phyloP scores from a whole-genome alignment of 2,329 filamentous ascomycete genomes.

The Achaetomium macrosporum region DNA sequence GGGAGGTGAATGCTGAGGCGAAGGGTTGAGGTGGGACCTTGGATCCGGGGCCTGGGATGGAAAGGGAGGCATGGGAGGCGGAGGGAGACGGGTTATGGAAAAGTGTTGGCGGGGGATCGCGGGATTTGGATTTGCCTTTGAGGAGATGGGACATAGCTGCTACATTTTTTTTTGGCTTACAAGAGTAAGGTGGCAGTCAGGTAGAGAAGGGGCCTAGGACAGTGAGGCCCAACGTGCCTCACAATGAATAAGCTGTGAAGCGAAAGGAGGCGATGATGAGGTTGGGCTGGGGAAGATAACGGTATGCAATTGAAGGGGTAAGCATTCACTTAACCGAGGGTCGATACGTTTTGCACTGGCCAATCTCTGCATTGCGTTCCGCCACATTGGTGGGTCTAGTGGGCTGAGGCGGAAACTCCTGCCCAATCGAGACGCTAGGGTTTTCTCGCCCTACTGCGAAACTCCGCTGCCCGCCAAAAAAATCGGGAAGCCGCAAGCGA shows the following conservation, averaged over 20 bases:
- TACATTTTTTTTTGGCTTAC: too few species aligned
- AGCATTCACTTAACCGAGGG: neutral
- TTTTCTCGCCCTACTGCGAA: slow-evolving; percentile 27
- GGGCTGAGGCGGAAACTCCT: slow-evolving; percentile 15
- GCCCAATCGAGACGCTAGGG: slow-evolving; percentile 25
- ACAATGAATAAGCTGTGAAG: neutral
- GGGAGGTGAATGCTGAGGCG: slow-evolving; percentile 6
- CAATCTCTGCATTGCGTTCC: neutral
- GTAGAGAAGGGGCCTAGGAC: neutral
- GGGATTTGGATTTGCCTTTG: slow-evolving; percentile 43
- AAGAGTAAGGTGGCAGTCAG: neutral
- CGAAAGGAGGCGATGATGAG: neutral
- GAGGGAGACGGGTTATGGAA: slow-evolving; percentile 79
- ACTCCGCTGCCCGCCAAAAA: slow-evolving; percentile 24
- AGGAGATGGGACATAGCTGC: slow-evolving; percentile 36
- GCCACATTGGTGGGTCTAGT: slow-evolving; percentile 3
- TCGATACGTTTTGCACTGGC: neutral
- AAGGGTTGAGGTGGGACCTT: neutral
- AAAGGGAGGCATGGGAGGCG: slow-evolving; percentile 58
- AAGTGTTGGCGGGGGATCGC: slow-evolving; percentile 62
- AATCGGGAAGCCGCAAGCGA: slow-evolving; percentile 20
- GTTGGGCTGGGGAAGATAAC: neutral
- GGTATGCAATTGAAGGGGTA: neutral
- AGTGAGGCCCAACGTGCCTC: neutral
- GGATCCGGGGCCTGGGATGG: slow-evolving; percentile 39